Evolutionary conservation across 176 grass and related monocot species (phyloP).

Genomic region (Guadua angustifolia): DNA sequence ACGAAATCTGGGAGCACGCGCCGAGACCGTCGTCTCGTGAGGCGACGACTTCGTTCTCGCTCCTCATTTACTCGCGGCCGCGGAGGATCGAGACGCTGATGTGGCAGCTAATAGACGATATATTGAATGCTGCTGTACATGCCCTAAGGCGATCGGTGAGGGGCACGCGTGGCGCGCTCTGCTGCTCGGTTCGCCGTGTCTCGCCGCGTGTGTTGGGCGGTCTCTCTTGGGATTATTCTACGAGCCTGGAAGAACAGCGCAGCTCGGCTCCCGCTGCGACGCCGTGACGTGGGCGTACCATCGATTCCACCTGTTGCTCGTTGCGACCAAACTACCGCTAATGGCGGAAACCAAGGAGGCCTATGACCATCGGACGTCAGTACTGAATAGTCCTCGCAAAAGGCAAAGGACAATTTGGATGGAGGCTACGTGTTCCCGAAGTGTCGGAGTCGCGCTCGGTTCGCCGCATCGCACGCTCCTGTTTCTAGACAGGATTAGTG

Average conservation of each 20-base stretch:
- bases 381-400: neutral
- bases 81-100: too few relatives aligned
- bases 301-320: neutral
- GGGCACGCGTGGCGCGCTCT: conserved; percentile 22
- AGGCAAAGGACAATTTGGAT: neutral
- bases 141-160: neutral
- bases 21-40: too few relatives aligned
- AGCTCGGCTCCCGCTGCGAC: neutral
- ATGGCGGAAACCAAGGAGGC: neutral
- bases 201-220: conserved; percentile 36
- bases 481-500: too few relatives aligned
- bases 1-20: too few relatives aligned
- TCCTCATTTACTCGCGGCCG: too few relatives aligned
- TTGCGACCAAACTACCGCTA: neutral
- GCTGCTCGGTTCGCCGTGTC: conserved; percentile 31
- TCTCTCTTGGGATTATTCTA: conserved; percentile 17
- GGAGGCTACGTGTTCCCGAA: conserved; percentile 50
- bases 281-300: conserved; percentile 8
- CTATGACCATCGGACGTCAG: neutral
- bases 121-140: too few relatives aligned
- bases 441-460: conserved; percentile 45
- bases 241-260: neutral
- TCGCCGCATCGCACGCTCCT: neutral
- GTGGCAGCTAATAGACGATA: too few relatives aligned
- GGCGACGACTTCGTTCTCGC: too few relatives aligned